Evolutionary conservation across 2,329 filamentous ascomycete genomes (phyloP).

Genomic region (Grosmannia penicillata): DNA sequence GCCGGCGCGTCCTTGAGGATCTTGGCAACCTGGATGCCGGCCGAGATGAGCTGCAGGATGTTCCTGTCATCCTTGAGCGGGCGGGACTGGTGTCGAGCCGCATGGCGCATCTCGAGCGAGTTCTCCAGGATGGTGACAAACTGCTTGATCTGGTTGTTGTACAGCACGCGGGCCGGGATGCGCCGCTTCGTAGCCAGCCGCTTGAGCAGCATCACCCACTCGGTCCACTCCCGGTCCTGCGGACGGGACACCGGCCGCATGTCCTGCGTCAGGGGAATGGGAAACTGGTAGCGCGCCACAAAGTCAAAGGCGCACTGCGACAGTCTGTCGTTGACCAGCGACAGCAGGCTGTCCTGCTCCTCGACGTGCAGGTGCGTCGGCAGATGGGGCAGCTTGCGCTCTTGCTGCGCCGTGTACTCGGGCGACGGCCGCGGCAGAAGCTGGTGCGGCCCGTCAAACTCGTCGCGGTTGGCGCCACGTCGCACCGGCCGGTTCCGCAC

Average conservation of each 20-base stretch:
- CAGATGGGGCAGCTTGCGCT: slow-evolving; percentile 66
- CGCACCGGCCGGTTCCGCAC: slow-evolving; percentile 43
- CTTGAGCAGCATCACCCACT: slow-evolving; percentile 82
- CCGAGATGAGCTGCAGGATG: slow-evolving; percentile 74
- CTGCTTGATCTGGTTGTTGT: slow-evolving; percentile 85
- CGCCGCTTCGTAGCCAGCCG: slow-evolving; percentile 72
- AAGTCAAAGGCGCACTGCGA: slow-evolving; percentile 83
- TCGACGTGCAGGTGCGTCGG: slow-evolving; percentile 70
- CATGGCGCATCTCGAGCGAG: slow-evolving; percentile 75
- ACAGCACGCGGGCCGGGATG: slow-evolving; percentile 69
- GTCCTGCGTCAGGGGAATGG: slow-evolving; percentile 69
- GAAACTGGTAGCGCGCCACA: slow-evolving; percentile 82
- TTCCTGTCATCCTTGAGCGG: slow-evolving; percentile 81
- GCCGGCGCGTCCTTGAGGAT: slow-evolving; percentile 72
- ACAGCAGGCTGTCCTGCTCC: slow-evolving; percentile 71
- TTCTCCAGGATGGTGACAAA: slow-evolving; percentile 81
- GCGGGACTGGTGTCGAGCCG: slow-evolving; percentile 68
- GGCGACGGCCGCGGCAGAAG: slow-evolving; percentile 59
- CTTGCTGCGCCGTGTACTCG: slow-evolving; percentile 59
- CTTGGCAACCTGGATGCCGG: slow-evolving; percentile 75
- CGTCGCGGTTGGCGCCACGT: slow-evolving; percentile 67
- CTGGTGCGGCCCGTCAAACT: slow-evolving; percentile 80
- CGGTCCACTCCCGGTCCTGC: slow-evolving; percentile 74
- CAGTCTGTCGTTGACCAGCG: slow-evolving; percentile 68
- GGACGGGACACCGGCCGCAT: slow-evolving; percentile 63